Evolutionary conservation across 2,329 filamentous ascomycete genomes (phyloP).

Genomic region (Penicillium sp.): DNA sequence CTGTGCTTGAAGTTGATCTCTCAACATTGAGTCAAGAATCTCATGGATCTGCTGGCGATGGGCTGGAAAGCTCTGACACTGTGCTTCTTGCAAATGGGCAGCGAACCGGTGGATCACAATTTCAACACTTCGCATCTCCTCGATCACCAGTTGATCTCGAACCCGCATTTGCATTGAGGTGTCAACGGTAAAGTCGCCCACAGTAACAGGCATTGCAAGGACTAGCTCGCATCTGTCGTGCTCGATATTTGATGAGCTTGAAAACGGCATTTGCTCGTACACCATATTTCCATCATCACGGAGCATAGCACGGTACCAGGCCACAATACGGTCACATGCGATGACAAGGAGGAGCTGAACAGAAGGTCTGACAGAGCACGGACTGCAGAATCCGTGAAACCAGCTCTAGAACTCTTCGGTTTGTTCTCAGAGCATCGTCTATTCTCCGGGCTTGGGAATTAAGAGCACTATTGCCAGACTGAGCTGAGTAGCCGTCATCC

Average conservation of each 20-base stretch:
- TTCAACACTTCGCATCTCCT: not conserved
- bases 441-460: conserved; percentile 4
- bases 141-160: conserved; percentile 6
- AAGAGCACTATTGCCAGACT: too few relatives aligned
- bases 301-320: conserved; percentile 12
- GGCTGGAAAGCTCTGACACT: not conserved
- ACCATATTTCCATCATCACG: not conserved
- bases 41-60: conserved; percentile 10
- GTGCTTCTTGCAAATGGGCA: conserved; percentile 1
- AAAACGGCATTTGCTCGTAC: not conserved
- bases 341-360: conserved; percentile 10
- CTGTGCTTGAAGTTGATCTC: conserved; percentile 10
- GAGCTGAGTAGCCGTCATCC: not conserved
- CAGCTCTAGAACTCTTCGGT: not conserved
- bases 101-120: not conserved
- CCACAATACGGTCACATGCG: not conserved
- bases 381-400: not conserved
- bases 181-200: conserved; percentile 6
- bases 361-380: not conserved
- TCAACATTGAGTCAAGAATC: not conserved
- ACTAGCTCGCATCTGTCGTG: conserved; percentile 8
- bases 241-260: not conserved
- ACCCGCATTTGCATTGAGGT: conserved; percentile 2
- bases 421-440: conserved; percentile 11
- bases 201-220: conserved; percentile 7